Conservation (phyloP, 345 rosid species). For the Chamaenerion angustifolium region DNA sequence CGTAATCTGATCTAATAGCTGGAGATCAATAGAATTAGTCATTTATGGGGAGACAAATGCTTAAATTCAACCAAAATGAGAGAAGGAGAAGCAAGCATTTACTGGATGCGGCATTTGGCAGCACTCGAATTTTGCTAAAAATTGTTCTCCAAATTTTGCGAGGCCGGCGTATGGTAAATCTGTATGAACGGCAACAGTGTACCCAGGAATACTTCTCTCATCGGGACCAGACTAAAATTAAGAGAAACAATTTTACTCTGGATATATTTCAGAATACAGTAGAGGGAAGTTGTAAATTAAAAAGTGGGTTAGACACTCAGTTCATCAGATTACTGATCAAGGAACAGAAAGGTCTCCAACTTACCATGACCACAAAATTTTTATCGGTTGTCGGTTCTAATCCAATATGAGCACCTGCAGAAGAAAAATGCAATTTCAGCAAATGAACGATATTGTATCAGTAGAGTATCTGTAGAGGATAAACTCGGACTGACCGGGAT, state of each 20-base stretch:
- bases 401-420: conserved; percentile 87
- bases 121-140: conserved; percentile 75
- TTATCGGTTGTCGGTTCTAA: conserved; percentile 98
- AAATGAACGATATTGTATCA: neutral
- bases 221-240: conserved; percentile 60
- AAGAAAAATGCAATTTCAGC: neutral
- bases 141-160: conserved; percentile 80
- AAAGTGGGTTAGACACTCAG: neutral
- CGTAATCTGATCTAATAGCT: conserved; percentile 85
- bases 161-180: conserved; percentile 76
- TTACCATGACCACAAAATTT: conserved; percentile 92
- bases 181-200: conserved; percentile 84
- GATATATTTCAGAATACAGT: conserved; percentile 3
- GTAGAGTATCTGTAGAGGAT: neutral
- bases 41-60: no score
- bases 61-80: no score
- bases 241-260: no score
- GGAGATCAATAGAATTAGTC: conserved; percentile 2
- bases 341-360: neutral
- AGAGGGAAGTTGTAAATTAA: neutral
- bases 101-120: conserved; percentile 95
- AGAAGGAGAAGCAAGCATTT: conserved; percentile 8
- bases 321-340: no score
- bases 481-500: conserved; percentile 45
- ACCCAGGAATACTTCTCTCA: conserved; percentile 60